These are phyloP conservation scores for Mycena metata DNA, from an alignment of 768 basidiomycete species.

Conservation along the genomic window DNA sequence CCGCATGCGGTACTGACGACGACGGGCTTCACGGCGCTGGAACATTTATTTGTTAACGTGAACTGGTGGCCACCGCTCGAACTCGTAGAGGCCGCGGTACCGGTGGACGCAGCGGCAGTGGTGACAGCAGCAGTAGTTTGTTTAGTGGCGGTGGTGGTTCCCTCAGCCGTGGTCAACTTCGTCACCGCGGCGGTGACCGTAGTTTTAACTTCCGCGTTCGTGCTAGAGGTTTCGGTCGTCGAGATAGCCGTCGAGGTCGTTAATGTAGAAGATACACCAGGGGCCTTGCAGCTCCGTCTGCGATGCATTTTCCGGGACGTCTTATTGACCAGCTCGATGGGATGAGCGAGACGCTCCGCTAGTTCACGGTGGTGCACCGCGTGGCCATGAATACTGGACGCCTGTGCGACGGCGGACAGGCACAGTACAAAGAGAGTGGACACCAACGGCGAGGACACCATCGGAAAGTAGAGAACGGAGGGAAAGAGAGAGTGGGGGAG, in stretches of 20 bases:
- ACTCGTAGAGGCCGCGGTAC: constrained; percentile 3
- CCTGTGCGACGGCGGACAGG: constrained; percentile 4
- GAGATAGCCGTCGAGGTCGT: neutral
- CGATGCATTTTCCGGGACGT: constrained; percentile 16
- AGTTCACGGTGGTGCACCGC: constrained; percentile 14
- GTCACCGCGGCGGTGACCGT: neutral
- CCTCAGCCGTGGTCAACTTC: constrained; percentile 1
- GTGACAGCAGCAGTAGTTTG: neutral
- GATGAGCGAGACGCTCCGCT: constrained; percentile 20
- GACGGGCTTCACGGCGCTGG: constrained; percentile 28
- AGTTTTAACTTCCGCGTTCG: neutral
- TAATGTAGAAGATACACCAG: neutral
- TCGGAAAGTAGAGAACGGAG: constrained; percentile 24
- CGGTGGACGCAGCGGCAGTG: constrained; percentile 2
- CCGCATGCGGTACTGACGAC: constrained; percentile 37
- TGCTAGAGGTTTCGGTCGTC: neutral
- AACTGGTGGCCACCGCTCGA: constrained; percentile 29
- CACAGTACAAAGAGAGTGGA: constrained; percentile 30
- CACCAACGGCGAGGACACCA: constrained; percentile 20
- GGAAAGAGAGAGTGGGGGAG: constrained; percentile 1
- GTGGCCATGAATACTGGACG: constrained; percentile 10
- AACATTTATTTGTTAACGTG: constrained; percentile 31
- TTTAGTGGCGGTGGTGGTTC: constrained; percentile 2
- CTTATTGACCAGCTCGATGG: constrained; percentile 1
- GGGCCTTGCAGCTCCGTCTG: constrained; percentile 23